Evolutionary conservation across 148 eudicot species (phyloP), one percentile per base, ranked within the genome.

Genomic region (Fagopyrum esculentum): DNA sequence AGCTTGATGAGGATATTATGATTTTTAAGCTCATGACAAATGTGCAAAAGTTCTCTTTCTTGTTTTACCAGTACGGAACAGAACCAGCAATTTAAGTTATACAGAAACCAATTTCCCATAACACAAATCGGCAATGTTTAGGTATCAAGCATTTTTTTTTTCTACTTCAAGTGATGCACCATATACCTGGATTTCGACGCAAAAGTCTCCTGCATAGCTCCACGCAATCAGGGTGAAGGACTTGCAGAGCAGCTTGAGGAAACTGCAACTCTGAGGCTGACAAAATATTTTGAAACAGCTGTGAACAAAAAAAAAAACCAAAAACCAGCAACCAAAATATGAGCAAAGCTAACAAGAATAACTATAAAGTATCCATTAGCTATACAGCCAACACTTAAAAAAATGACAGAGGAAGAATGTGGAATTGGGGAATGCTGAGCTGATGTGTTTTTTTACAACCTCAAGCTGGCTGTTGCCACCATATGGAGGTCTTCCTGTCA

Each of bases 251-350:
- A 76, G 81, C 86, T 63, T 81, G 82, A 69, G 88, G 88, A 46
- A 85, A 85, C 75, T 74, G 78, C 75, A 83, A 76, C 72, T 77
- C 84, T 16, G 84, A 76, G 16, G 84, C 77, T 47, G 66, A 69
- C 75, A 85, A 73, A 77, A 85, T 71, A 83, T 85, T 85, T 59
- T 85, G 86, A 63, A 85, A 85, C 74, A 85, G 84, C 88, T 85
- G 88, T 75, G 59, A 45, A 44, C 16, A 54, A 7, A 45, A 35
- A 66, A 19, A 46, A 35, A 56, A 13, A 30, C 45, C 45, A 64
- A 22, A 22, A 64, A 40, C 16, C 26, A 30, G 40, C 17, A 66
- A 66, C 45, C 8, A 66, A 80, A 66, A 52, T 13, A 72, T 72
- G 30, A 74, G 63, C 15, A 44, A 5, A 54, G 22, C 45, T 29